Conservation (phyloP, 1,139 yeast species). For the Pichia sp. region DNA sequence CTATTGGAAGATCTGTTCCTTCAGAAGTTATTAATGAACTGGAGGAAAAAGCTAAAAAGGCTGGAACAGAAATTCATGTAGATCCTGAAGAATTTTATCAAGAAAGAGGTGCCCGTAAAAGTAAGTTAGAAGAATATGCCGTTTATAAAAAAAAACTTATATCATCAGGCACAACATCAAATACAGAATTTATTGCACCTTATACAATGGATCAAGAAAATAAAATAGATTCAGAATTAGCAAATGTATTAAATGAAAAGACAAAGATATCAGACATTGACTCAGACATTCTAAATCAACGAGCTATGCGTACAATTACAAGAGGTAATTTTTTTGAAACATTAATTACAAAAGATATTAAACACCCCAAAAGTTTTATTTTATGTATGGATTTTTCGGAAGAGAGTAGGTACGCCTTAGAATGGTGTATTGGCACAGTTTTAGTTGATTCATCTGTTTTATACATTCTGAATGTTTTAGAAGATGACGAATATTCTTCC, state of each 20-base stretch:
- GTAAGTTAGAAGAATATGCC: conserved; percentile 47
- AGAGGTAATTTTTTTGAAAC: conserved; percentile 63
- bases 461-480: conserved; percentile 72
- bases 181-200: conserved; percentile 35
- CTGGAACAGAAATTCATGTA: conserved; percentile 34
- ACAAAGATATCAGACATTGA: conserved; percentile 59
- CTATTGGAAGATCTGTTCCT: conserved; percentile 45
- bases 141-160: conserved; percentile 38
- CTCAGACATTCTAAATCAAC: conserved; percentile 46
- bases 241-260: conserved; percentile 52
- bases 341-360: conserved; percentile 23
- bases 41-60: conserved; percentile 29
- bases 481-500: conserved; percentile 48
- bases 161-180: conserved; percentile 32
- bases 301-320: conserved; percentile 63
- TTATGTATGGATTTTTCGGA: conserved; percentile 80
- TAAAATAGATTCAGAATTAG: conserved; percentile 58
- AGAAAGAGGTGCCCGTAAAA: conserved; percentile 43
- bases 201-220: conserved; percentile 72
- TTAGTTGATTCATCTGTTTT: conserved; percentile 79
- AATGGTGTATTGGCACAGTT: conserved; percentile 86
- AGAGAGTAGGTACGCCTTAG: conserved; percentile 79
- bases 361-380: conserved; percentile 57
- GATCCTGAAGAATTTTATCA: conserved; percentile 45
- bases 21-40: conserved; percentile 38